Conservation (phyloP, 345 rosid species). For the Aquilaria sinensis region DNA sequence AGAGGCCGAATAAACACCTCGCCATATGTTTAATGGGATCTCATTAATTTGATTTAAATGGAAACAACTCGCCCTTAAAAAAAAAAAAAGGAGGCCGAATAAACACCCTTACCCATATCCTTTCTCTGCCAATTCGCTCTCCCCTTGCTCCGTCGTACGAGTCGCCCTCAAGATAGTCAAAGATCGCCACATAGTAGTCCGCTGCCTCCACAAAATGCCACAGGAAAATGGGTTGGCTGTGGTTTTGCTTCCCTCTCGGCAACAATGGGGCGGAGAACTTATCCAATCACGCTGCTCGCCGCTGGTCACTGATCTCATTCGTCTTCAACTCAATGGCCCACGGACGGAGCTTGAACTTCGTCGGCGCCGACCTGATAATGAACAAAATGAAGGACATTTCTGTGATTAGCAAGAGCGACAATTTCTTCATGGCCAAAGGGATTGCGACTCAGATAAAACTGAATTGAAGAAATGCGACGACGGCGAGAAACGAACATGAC, state of each 20-base stretch:
- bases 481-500: too few species aligned
- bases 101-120: too few species aligned
- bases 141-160: slow-evolving; percentile 62
- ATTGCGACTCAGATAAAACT: slow-evolving; percentile 44
- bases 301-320: slow-evolving; percentile 24
- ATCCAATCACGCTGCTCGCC: too few species aligned
- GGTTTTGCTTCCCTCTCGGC: slow-evolving; percentile 85
- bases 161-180: slow-evolving; percentile 67
- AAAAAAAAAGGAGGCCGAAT: too few species aligned
- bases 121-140: slow-evolving; percentile 90
- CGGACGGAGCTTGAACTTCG: slow-evolving; percentile 52
- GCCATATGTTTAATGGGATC: too few species aligned
- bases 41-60: too few species aligned
- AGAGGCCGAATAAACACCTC: too few species aligned
- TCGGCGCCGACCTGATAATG: slow-evolving; percentile 64
- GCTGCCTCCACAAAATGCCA: slow-evolving; percentile 67
- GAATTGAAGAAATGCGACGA: too few species aligned
- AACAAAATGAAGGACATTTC: slow-evolving; percentile 68
- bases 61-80: too few species aligned
- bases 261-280: slow-evolving; percentile 2
- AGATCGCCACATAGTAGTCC: slow-evolving; percentile 72
- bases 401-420: slow-evolving; percentile 71
- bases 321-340: slow-evolving; percentile 57
- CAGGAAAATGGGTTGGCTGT: slow-evolving; percentile 61
- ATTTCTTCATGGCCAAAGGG: slow-evolving; percentile 82